These are phyloP conservation scores for Psilocybe cyanescens DNA, from an alignment of 768 basidiomycete species.

Conservation along the genomic window DNA sequence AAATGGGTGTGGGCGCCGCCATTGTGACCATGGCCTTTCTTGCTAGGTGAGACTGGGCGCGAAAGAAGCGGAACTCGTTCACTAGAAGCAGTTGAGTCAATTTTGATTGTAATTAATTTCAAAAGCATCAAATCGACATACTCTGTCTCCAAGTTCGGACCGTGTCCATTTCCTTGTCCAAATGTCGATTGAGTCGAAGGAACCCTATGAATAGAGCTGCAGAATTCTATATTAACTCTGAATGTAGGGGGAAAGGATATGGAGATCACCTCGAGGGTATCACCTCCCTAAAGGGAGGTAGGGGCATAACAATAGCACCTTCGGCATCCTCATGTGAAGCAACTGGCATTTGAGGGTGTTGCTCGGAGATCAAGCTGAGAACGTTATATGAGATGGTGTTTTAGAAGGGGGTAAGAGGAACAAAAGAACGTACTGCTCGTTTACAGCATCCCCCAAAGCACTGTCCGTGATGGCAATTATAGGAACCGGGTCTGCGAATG, in stretches of 20 bases:
- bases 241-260: neutral
- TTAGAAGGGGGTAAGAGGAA: neutral
- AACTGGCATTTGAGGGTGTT: conserved; percentile 22
- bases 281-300: conserved; percentile 46
- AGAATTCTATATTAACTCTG: neutral
- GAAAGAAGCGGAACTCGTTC: conserved; percentile 25
- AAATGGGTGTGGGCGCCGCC: neutral
- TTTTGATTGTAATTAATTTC: neutral
- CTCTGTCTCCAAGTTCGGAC: conserved; percentile 29
- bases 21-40: conserved; percentile 6
- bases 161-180: conserved; percentile 7
- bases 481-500: conserved; percentile 35
- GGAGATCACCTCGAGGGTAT: conserved; percentile 30
- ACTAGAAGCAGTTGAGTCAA: conserved; percentile 20
- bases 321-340: conserved; percentile 28
- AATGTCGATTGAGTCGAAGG: conserved; percentile 25
- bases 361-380: conserved; percentile 18
- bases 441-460: conserved; percentile 3
- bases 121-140: conserved; percentile 18
- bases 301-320: conserved; percentile 40
- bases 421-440: conserved; percentile 31
- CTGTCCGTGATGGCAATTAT: conserved; percentile 23
- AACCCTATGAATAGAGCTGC: conserved; percentile 25
- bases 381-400: conserved; percentile 10
- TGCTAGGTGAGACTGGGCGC: conserved; percentile 19